phyloP scores from a whole-genome alignment of 1,139 yeast genomes.

The Scheffersomyces segobiensis region DNA sequence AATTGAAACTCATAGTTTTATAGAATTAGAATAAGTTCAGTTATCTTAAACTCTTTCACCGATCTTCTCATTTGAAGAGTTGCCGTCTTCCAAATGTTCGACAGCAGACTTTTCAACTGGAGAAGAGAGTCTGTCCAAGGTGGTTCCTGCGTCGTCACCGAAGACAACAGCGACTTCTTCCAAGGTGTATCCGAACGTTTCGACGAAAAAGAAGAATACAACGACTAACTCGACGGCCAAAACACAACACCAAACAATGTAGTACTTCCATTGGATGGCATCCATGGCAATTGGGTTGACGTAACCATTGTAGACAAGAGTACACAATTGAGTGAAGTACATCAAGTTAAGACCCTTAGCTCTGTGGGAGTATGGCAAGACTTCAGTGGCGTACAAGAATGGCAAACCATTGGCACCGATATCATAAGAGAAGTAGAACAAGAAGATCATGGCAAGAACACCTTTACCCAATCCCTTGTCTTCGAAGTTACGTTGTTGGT shows the following conservation, averaged over 20 bases:
- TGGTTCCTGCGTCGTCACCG: constrained; percentile 32
- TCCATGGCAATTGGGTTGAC: constrained; percentile 64
- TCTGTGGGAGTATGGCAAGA: constrained; percentile 46
- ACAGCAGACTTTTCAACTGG: constrained; percentile 1
- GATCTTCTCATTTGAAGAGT: background rate
- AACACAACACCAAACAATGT: constrained; percentile 51
- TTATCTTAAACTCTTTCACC: background rate
- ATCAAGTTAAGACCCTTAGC: constrained; percentile 43
- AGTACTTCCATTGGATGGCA: constrained; percentile 59
- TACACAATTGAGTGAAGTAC: constrained; percentile 1
- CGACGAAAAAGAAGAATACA: constrained; percentile 47
- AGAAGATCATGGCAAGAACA: constrained; percentile 47
- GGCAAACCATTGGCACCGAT: constrained; percentile 45
- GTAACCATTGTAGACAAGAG: constrained; percentile 37
- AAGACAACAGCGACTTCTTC: constrained; percentile 54
- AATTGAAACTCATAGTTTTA: background rate
- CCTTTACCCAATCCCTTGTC: constrained; percentile 39
- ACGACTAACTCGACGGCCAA: constrained; percentile 36
- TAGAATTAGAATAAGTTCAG: background rate
- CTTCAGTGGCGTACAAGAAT: constrained; percentile 39
- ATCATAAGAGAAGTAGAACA: constrained; percentile 39
- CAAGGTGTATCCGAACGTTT: constrained; percentile 53
- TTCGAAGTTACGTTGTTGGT: constrained; percentile 35
- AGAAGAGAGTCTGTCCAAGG: background rate
- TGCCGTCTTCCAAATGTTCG: background rate